Evolutionary conservation across 176 grass and related monocot genomes (phyloP).

Genomic region (Lolium rigidum): DNA sequence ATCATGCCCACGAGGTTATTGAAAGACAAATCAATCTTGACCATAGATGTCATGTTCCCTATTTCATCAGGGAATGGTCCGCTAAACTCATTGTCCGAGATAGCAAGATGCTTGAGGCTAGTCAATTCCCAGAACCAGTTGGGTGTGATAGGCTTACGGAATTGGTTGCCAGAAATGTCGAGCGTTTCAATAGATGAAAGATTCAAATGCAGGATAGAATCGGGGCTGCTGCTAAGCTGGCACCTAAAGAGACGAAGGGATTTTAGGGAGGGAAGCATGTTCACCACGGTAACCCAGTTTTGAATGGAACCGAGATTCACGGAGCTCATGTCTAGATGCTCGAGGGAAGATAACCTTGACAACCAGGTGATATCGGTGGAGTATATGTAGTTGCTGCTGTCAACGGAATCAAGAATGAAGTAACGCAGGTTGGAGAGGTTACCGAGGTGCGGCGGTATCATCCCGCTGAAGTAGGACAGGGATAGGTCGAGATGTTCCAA

Average conservation of each 20-base stretch:
- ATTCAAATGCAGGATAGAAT: slow-evolving; percentile 18
- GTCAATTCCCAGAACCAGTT: slow-evolving; percentile 39
- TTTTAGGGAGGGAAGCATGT: slow-evolving; percentile 25
- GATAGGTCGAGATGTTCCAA: slow-evolving; percentile 21
- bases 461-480: neutral
- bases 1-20: slow-evolving; percentile 23
- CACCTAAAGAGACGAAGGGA: neutral
- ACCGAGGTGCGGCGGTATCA: slow-evolving; percentile 28
- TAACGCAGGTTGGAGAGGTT: slow-evolving; percentile 34
- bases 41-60: slow-evolving; percentile 34
- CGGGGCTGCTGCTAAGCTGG: neutral
- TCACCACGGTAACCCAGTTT: neutral
- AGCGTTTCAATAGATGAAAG: slow-evolving; percentile 31
- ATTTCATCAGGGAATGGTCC: neutral
- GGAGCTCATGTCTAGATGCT: slow-evolving; percentile 24
- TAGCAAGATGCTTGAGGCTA: neutral
- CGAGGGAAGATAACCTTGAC: slow-evolving; percentile 24
- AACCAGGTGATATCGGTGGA: slow-evolving; percentile 22
- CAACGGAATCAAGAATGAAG: slow-evolving; percentile 22
- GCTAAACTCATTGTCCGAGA: fast-evolving
- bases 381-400: no score
- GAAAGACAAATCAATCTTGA: fast-evolving
- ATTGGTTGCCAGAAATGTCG: fast-evolving
- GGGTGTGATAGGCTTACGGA: neutral
- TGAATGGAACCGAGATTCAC: neutral